phyloP scores from a whole-genome alignment of 345 rosid genomes.

The Cochlearia excelsa region DNA sequence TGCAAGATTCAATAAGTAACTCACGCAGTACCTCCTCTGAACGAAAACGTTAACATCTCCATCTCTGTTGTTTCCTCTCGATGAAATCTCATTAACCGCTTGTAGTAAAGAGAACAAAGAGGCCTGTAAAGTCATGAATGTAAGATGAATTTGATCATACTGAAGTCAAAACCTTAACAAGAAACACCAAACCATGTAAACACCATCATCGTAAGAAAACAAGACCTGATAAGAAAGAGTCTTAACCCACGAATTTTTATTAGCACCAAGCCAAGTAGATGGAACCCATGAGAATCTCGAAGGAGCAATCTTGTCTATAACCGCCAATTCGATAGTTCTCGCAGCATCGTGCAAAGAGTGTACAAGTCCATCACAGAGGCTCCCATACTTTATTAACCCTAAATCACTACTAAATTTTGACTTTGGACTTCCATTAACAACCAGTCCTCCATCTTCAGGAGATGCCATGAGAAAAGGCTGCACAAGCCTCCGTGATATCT shows the following conservation, averaged over 20 bases:
- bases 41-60: slow-evolving; percentile 69
- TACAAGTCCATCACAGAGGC: slow-evolving; percentile 62
- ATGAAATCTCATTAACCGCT: slow-evolving; percentile 86
- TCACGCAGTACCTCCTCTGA: slow-evolving; percentile 63
- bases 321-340: slow-evolving; percentile 73
- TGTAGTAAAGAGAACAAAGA: slow-evolving; percentile 75
- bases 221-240: slow-evolving; percentile 86
- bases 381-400: slow-evolving; percentile 54
- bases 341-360: slow-evolving; percentile 86
- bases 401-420: slow-evolving; percentile 44
- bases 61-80: slow-evolving; percentile 73
- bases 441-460: slow-evolving; percentile 72
- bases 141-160: slow-evolving; percentile 26
- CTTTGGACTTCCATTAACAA: slow-evolving; percentile 59
- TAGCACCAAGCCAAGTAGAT: slow-evolving; percentile 72
- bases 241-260: slow-evolving; percentile 74
- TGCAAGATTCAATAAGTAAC: slow-evolving; percentile 17
- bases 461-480: slow-evolving; percentile 45
- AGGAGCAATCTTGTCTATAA: slow-evolving; percentile 50
- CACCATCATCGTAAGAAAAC: slow-evolving; percentile 7
- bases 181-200: slow-evolving; percentile 2
- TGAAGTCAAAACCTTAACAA: slow-evolving; percentile 16
- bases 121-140: slow-evolving; percentile 55
- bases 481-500: slow-evolving; percentile 42
- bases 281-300: slow-evolving; percentile 76